phyloP scores from a whole-genome alignment of 495 filamentous ascomycete genomes.

The Neurospora sp. region DNA sequence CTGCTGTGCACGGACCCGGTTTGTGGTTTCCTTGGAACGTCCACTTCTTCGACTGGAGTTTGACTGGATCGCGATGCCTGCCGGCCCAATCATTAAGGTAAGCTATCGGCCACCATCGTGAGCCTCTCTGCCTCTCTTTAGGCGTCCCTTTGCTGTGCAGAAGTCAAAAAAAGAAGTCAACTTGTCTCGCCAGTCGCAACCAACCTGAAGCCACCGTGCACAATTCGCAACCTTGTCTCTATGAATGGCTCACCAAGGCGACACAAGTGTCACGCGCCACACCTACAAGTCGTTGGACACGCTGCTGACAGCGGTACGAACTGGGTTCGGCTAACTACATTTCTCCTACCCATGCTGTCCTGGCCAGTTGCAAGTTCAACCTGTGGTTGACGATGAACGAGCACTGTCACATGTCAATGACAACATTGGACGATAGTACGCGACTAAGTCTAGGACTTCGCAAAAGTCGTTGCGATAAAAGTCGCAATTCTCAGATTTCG shows the following conservation, averaged over 20 bases:
- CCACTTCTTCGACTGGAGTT: not conserved
- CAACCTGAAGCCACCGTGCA: not conserved
- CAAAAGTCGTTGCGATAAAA: not conserved
- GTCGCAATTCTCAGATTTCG: not conserved
- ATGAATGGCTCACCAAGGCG: not conserved
- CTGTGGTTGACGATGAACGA: not conserved
- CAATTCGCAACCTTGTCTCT: not conserved
- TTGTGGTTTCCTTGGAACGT: not conserved
- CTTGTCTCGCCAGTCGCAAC: not conserved
- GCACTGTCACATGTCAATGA: not conserved
- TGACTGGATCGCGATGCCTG: not conserved
- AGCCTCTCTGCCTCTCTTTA: not conserved
- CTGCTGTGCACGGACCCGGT: not conserved
- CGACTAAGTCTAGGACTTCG: not conserved
- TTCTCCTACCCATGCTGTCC: not conserved
- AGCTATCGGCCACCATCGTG: not conserved
- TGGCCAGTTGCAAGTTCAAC: not conserved
- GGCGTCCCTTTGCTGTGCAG: not conserved
- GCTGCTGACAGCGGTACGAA: not conserved
- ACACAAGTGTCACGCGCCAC: not conserved
- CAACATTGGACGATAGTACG: not conserved
- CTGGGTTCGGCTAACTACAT: not conserved
- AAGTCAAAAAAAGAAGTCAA: not conserved
- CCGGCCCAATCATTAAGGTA: not conserved
- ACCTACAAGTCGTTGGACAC: not conserved